These are phyloP conservation scores for Pythium periplocum DNA, from an alignment of 352 stramenopile species.

Conservation along the genomic window DNA sequence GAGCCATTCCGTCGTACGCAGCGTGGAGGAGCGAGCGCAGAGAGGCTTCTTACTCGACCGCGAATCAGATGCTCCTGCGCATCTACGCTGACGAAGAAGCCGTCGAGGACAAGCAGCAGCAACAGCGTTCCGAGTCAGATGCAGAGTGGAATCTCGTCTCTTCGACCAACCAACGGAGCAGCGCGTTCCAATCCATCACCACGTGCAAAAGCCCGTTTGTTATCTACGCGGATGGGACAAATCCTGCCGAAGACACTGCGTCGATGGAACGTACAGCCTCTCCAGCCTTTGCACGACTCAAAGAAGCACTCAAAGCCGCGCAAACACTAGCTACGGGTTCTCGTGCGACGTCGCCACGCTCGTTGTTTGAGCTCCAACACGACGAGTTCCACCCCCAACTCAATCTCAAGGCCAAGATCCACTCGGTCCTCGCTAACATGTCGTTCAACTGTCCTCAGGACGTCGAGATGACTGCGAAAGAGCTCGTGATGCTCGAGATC, in stretches of 20 bases:
- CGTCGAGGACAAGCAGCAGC: slow-evolving; percentile 22
- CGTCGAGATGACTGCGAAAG: slow-evolving; percentile 30
- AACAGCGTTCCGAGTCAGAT: neutral
- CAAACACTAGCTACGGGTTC: slow-evolving; percentile 24
- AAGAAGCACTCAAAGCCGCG: slow-evolving; percentile 56
- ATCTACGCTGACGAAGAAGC: slow-evolving; percentile 64
- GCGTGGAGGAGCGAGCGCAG: slow-evolving; percentile 47
- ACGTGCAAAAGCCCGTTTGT: slow-evolving; percentile 40
- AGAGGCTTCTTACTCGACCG: slow-evolving; percentile 42
- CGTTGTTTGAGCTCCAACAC: slow-evolving; percentile 28
- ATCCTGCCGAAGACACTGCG: slow-evolving; percentile 4
- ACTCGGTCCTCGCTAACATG: slow-evolving; percentile 55
- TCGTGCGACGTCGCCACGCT: slow-evolving; percentile 2
- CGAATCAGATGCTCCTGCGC: slow-evolving; percentile 56
- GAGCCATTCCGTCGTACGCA: slow-evolving; percentile 58
- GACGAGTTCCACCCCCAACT: slow-evolving; percentile 37
- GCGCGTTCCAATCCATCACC: slow-evolving; percentile 46
- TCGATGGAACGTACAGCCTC: slow-evolving; percentile 32
- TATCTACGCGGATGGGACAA: slow-evolving; percentile 18
- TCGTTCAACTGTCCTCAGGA: slow-evolving; percentile 34
- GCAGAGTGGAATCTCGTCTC: neutral
- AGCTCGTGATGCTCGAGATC: slow-evolving; percentile 67
- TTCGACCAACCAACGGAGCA: slow-evolving; percentile 27
- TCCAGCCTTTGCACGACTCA: slow-evolving; percentile 62
- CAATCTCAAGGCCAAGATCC: slow-evolving; percentile 70